Evolutionary conservation across 495 filamentous ascomycete species (phyloP), one percentile per base, ranked within the genome.

Genomic region (Penicillium desertorum): DNA sequence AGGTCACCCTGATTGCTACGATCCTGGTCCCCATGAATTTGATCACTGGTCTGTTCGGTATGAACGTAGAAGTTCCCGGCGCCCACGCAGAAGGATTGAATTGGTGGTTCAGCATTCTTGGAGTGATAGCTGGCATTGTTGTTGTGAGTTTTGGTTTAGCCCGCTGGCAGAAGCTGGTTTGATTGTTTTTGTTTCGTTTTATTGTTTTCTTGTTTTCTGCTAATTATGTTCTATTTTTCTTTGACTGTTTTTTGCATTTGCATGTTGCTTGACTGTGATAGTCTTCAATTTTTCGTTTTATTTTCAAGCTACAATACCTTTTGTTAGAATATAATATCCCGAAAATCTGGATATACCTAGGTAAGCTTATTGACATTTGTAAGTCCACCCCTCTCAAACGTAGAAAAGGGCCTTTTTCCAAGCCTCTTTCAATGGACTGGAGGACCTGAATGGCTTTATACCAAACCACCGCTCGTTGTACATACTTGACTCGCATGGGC

Each of bases 21-120:
- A 90, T 98, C 61, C 82, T 98, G 36, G 90, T 98, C 20, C 94
- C 94, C n/a, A 84, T 98, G 69, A 98, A 98, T 71, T 76, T 98
- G 55, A 88, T 98, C 58, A 92, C 88, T 22, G 94, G 94, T 77
- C 78, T 98, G 51, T 98, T 97, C 70, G 94, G 94, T 14, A 98
- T 98, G 94, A 98, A 98, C 73, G 92, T 98, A 8, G 56, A 68
- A 23, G 88, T 98, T 2, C 94, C 94, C 2, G 96, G 86, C 29
- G 68, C 70, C 57, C 65, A 85, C 11, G 56, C 59, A 0, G 70
- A 71, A 0, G 81, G 79, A 27, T 72, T 92, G 16, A 75, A 66
- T 14, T 89, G 92, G 75, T 98, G 92, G 74, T 93, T 91, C 71
- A 83, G 83, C 9, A 94, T 96, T 57, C 45, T 96, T 8, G 88